phyloP scores from a whole-genome alignment of 129 eudicot species.

The carrot (Daucus carota) region DH1_v3.0 NC_030383.2:5219501-5220000 shows the following conservation, averaged over 20 bases:
- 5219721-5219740: conserved; percentile 64
- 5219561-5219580: conserved; percentile 64
- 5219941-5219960: too few species aligned
- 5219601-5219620: conserved; percentile 80
- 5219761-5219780: background rate
- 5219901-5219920: background rate
- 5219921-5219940: background rate
- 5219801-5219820: background rate
- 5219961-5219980: background rate
- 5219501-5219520: conserved; percentile 88
- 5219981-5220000: background rate
- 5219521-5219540: conserved; percentile 91
- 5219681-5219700: conserved; percentile 61
- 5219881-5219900: background rate
- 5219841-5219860: background rate
- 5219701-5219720: conserved; percentile 80
- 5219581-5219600: conserved; percentile 70
- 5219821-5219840: background rate
- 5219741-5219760: background rate
- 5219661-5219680: conserved; percentile 45
- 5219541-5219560: conserved; percentile 93
- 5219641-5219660: conserved; percentile 50
- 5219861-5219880: background rate
- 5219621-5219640: conserved; percentile 42
- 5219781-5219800: conserved; percentile 11